These are phyloP conservation scores for Hypholoma sublateritium DNA, from an alignment of 768 basidiomycete genomes.

Conservation along the genomic window DNA sequence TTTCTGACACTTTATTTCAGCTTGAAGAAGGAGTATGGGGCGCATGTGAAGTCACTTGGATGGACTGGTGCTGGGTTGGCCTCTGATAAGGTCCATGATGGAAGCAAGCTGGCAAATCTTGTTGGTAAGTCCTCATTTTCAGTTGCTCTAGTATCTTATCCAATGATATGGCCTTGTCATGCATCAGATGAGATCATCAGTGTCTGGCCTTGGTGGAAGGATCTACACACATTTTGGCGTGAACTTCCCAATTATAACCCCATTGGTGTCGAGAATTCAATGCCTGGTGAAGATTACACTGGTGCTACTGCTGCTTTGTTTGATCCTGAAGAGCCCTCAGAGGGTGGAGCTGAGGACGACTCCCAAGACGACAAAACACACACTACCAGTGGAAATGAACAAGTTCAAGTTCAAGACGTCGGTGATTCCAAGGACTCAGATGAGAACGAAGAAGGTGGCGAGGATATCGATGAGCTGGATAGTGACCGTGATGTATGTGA, in stretches of 20 bases:
- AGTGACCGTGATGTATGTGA: too few relatives aligned
- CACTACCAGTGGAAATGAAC: not conserved
- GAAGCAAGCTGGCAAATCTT: constrained; percentile 13
- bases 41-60: constrained; percentile 10
- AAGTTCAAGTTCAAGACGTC: not conserved
- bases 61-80: constrained; percentile 17
- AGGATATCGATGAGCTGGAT: too few relatives aligned
- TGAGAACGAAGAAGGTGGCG: too few relatives aligned
- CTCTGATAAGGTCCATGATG: constrained; percentile 7
- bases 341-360: not conserved
- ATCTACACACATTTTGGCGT: constrained; percentile 26
- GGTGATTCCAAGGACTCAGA: too few relatives aligned
- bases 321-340: constrained; percentile 2
- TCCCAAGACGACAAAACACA: too few relatives aligned
- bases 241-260: constrained; percentile 31
- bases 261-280: constrained; percentile 18
- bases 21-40: constrained; percentile 20
- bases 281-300: constrained; percentile 20
- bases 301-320: constrained; percentile 9
- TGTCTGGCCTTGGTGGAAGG: constrained; percentile 28
- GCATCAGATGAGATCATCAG: constrained; percentile 7
- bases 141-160: not conserved
- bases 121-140: constrained; percentile 10
- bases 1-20: constrained; percentile 1
- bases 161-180: not conserved